phyloP scores from a whole-genome alignment of 495 filamentous ascomycete species.

The Pyronema omphalodes region DNA sequence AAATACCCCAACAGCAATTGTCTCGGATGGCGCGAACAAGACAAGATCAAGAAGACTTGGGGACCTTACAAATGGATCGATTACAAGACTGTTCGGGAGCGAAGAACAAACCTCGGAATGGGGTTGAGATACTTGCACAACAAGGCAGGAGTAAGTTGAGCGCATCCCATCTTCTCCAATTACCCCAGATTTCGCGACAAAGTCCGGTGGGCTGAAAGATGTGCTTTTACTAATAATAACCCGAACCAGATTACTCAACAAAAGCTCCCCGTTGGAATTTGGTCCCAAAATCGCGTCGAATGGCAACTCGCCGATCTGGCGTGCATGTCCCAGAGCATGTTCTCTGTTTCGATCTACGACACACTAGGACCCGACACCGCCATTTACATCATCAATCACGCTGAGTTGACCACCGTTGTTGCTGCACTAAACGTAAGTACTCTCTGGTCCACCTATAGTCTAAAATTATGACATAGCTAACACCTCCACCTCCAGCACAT shows the following conservation, averaged over 20 bases:
- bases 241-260: conserved; percentile 29
- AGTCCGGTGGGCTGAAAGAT: not conserved
- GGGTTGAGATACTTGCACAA: conserved; percentile 72
- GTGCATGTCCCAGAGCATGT: conserved; percentile 74
- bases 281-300: conserved; percentile 91
- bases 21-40: conserved; percentile 66
- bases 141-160: conserved; percentile 33
- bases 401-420: conserved; percentile 53
- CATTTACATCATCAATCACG: conserved; percentile 91
- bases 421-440: conserved; percentile 40
- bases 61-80: conserved; percentile 71
- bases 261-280: conserved; percentile 76
- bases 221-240: not conserved
- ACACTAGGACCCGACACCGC: conserved; percentile 77
- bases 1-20: conserved; percentile 43
- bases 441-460: not conserved
- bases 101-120: conserved; percentile 69
- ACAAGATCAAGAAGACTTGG: conserved; percentile 53
- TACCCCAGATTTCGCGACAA: not conserved
- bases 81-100: conserved; percentile 59
- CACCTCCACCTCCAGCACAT: conserved; percentile 39
- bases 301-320: conserved; percentile 95
- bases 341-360: conserved; percentile 87
- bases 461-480: not conserved
- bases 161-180: conserved; percentile 3